Conservation (phyloP, 164 flowering plant genomes). For the Malania oleifera region DNA sequence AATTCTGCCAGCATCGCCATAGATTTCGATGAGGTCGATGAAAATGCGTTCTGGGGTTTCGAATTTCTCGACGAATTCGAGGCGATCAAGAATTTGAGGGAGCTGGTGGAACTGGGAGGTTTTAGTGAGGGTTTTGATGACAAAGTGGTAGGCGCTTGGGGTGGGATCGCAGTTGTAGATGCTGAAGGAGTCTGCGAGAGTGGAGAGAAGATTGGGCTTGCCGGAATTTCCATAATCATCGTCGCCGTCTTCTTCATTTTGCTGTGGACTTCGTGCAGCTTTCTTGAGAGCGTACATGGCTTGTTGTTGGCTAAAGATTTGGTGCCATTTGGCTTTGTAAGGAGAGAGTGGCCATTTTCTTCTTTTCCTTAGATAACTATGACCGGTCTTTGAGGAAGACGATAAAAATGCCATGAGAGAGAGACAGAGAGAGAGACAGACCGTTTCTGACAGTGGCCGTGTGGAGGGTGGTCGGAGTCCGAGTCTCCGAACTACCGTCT, state of each 20-base stretch:
- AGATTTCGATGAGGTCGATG: slow-evolving; percentile 38
- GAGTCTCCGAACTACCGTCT: no score
- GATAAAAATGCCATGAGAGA: no score
- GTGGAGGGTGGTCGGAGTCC: no score
- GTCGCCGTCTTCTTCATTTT: no score
- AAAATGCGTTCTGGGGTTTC: slow-evolving; percentile 57
- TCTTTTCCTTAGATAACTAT: slow-evolving; percentile 30
- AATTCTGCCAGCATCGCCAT: slow-evolving; percentile 28
- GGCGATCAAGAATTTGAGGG: slow-evolving; percentile 42
- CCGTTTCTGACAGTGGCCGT: no score
- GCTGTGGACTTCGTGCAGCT: slow-evolving; percentile 7
- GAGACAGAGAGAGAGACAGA: no score
- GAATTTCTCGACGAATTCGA: slow-evolving; percentile 45
- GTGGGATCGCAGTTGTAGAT: slow-evolving; percentile 46
- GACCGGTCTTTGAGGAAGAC: neutral
- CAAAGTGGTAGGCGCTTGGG: slow-evolving; percentile 50
- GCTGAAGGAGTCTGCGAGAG: slow-evolving; percentile 45
- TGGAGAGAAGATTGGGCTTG: slow-evolving; percentile 29
- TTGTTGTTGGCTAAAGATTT: slow-evolving; percentile 24
- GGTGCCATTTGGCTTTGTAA: slow-evolving; percentile 31
- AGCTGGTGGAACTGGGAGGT: slow-evolving; percentile 36
- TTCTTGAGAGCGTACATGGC: slow-evolving; percentile 37
- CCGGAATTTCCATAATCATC: slow-evolving; percentile 14
- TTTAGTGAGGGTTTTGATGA: slow-evolving; percentile 39
- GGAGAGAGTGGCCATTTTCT: slow-evolving; percentile 41